Conservation (phyloP, 2,329 filamentous ascomycete species). For the Curvularia sp. region DNA sequence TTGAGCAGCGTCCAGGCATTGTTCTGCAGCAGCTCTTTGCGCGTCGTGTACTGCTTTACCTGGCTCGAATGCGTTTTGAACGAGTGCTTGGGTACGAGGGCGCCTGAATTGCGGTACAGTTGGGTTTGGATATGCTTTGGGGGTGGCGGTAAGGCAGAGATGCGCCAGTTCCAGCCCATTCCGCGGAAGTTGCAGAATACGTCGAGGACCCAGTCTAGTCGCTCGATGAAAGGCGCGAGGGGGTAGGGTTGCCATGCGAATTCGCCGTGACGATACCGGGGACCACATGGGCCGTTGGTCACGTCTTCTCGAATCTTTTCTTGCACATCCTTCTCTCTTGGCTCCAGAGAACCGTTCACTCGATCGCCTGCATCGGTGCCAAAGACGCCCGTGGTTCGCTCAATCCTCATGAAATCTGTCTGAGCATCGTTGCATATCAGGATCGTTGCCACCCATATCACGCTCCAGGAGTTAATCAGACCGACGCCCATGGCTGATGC, state of each 20-base stretch:
- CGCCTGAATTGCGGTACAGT: constrained; percentile 40
- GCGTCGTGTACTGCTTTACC: constrained; percentile 47
- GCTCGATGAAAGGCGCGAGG: constrained; percentile 54
- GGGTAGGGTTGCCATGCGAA: constrained; percentile 65
- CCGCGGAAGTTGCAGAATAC: constrained; percentile 66
- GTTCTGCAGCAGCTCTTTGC: constrained; percentile 42
- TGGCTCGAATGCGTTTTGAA: constrained; percentile 42
- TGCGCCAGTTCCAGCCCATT: constrained; percentile 66
- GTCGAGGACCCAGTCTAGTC: constrained; percentile 65
- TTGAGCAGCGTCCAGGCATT: constrained; percentile 55
- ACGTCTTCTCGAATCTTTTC: constrained; percentile 11
- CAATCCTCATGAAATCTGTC: constrained; percentile 63
- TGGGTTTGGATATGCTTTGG: constrained; percentile 51
- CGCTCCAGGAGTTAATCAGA: constrained; percentile 60
- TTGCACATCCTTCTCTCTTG: neutral
- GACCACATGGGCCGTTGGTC: constrained; percentile 32
- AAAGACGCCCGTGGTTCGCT: constrained; percentile 49
- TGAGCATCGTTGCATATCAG: constrained; percentile 64
- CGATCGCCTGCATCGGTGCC: constrained; percentile 5
- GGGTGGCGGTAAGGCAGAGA: constrained; percentile 55
- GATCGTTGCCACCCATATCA: constrained; percentile 61
- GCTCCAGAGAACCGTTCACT: neutral
- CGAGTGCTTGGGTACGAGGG: constrained; percentile 25
- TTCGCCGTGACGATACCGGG: constrained; percentile 40
- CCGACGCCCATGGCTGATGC: constrained; percentile 64